Evolutionary conservation across 192 early-diverging fungal genomes (phyloP), one percentile per base, ranked within the genome.

Genomic region (Tieghemiomyces parasiticus): DNA sequence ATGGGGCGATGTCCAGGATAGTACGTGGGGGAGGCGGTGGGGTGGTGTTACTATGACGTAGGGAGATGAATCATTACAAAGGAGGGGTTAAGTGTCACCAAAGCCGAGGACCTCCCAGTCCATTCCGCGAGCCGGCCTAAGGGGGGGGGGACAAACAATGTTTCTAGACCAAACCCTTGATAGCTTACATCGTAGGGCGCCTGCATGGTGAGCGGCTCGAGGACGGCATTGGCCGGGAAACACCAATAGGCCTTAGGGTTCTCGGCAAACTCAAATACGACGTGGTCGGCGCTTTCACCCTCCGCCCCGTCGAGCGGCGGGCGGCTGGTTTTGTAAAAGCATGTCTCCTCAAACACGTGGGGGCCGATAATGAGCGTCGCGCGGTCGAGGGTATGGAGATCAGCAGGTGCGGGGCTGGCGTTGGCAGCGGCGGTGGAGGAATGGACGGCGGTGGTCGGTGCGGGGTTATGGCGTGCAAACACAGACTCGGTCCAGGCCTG

Each of bases 231-330:
- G 42, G 72, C 71, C 3, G 83, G 83, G 38, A 85, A 65, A 28
- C 73, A 55, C 46, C 75, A 78, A 6, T 70, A 66, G 31, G 73
- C 71, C 24, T 66, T 65, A 4, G 71, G 61, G 46, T 66, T 63
- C 4, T 85, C 83, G 20, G 69, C 68, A 67, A 85, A 79, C 59
- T 80, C 76, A 52, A 85, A 66, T 2, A 74, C 70, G 38, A 85
- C 61, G 26, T 33, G 61, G 2, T 54, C 59, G 2, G 61, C 33
- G 22, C 49, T 9, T 16, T 47, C 28, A 2, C 48, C 25, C 49
- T 35, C 31, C 34, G n/a, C 46, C 20, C 30, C 33, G 24, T 44
- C 16, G 20, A 34, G 26, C n/a, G 60, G 58, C 25, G 49, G 29
- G 34, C 31, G 10, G 25, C 4, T 35, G 16, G 66, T 22, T 25